Evolutionary conservation across 257 asterid genomes (phyloP).

Genomic region (Cruciata laevipes): DNA sequence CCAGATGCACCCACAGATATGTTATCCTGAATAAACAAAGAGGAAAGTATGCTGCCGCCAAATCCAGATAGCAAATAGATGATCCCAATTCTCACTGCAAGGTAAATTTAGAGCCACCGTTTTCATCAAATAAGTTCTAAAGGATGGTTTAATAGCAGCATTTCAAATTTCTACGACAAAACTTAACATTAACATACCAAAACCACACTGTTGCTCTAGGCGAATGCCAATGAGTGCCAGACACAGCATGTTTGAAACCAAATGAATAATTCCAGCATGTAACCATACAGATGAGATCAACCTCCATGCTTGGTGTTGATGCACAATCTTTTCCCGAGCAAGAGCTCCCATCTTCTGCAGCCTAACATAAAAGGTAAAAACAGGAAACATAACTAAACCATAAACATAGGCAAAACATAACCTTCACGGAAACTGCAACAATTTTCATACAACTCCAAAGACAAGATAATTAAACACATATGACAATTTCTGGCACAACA

Average conservation of each 20-base stretch:
- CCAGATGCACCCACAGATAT: slow-evolving; percentile 95
- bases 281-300: slow-evolving; percentile 83
- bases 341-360: slow-evolving; percentile 75
- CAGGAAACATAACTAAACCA: neutral
- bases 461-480: neutral
- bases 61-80: slow-evolving; percentile 72
- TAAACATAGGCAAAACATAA: neutral
- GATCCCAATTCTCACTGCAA: slow-evolving; percentile 58
- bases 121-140: neutral
- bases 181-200: slow-evolving; percentile 35
- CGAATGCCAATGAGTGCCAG: slow-evolving; percentile 78
- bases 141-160: neutral
- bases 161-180: neutral
- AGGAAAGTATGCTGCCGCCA: slow-evolving; percentile 75
- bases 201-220: slow-evolving; percentile 92
- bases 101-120: neutral
- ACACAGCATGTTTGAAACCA: slow-evolving; percentile 71
- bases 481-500: neutral
- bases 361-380: slow-evolving; percentile 28
- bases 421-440: neutral
- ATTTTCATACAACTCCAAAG: too few relatives aligned
- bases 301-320: slow-evolving; percentile 81
- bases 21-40: slow-evolving; percentile 49
- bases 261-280: slow-evolving; percentile 83
- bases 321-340: slow-evolving; percentile 66